These are phyloP conservation scores for Protostelium mycophagum DNA, from an alignment of 78 protist species.

Conservation along the genomic window DNA sequence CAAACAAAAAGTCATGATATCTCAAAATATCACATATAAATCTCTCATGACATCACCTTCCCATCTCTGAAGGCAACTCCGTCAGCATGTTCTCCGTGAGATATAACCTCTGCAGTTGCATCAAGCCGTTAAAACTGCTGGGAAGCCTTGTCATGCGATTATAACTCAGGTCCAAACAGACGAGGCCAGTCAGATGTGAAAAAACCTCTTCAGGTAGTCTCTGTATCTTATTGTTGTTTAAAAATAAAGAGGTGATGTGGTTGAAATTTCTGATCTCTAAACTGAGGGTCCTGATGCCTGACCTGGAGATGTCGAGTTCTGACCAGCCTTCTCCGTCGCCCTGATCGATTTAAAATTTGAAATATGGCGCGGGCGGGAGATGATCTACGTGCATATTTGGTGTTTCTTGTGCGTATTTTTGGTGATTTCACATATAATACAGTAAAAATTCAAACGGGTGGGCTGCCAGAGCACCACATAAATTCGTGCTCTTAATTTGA, in stretches of 20 bases:
- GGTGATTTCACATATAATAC: too few relatives aligned
- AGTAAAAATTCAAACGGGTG: too few relatives aligned
- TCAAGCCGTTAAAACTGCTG: background rate
- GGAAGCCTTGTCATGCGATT: background rate
- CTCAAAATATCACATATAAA: too few relatives aligned
- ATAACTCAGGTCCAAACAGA: background rate
- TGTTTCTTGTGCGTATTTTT: too few relatives aligned
- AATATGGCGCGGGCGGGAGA: too few relatives aligned
- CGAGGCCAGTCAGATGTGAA: background rate
- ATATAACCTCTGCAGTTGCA: background rate
- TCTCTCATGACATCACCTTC: background rate
- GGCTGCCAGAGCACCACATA: too few relatives aligned
- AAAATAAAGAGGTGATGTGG: background rate
- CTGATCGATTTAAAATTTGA: too few relatives aligned
- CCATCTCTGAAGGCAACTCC: background rate
- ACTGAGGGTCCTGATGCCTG: background rate
- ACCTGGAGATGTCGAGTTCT: background rate
- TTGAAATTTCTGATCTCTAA: background rate
- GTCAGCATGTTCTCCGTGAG: background rate
- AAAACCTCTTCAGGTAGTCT: constrained; percentile 1
- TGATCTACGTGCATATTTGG: too few relatives aligned
- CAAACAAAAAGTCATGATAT: too few relatives aligned
- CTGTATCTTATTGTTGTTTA: constrained; percentile 1
- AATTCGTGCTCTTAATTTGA: too few relatives aligned
- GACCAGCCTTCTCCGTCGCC: background rate